Evolutionary conservation across 495 filamentous ascomycete species (phyloP), one percentile per base, ranked within the genome.

Genomic region (Acidomyces sp.): DNA sequence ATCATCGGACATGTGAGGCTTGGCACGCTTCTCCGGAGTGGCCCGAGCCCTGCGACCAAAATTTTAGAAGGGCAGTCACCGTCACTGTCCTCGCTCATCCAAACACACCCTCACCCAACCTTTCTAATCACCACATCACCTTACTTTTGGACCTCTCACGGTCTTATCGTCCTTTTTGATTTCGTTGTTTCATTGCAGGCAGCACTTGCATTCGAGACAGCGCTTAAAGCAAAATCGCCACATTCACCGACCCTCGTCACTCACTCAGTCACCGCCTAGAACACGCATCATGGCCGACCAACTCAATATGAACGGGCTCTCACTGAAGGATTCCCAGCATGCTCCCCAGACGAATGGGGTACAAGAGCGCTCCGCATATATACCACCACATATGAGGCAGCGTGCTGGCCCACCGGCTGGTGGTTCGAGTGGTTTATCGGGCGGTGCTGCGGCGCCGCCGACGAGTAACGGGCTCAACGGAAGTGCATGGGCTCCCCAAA

Each of bases 321-420:
- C 70, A 59, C 69, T 94, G 51, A 72, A 72, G 59, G 75, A 78
- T 48, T 80, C 68, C 37, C 76, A 80, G 58, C 74, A 85, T 59
- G 80, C 82, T 54, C 65, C 66, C 43, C 36, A 45, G 33, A 27
- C 40, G 34, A 59, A 55, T 41, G 52, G 60, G 13, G 50, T 50
- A 37, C 30, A 29, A 34, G 62, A 63, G 37, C 82, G 82, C 52
- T 77, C 74, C 51, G 73, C 90, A 34, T 97, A 97, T 68, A 93
- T 96, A 58, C 90, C 90, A 52, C 90, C 90, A 59, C 90, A 97
- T 60, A 77, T 94, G 62, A 82, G 90, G 57, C 66, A 25, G n/a
- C 19, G 65, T 49, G 74, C 73, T 57, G 7, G 26, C 26, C 26
- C 26, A 28, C 26, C 26, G 26, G 31, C 9, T 15, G 9, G 16